These are phyloP conservation scores for Fusarium sp. DNA, from an alignment of 2,329 filamentous ascomycete genomes.

Conservation along the genomic window DNA sequence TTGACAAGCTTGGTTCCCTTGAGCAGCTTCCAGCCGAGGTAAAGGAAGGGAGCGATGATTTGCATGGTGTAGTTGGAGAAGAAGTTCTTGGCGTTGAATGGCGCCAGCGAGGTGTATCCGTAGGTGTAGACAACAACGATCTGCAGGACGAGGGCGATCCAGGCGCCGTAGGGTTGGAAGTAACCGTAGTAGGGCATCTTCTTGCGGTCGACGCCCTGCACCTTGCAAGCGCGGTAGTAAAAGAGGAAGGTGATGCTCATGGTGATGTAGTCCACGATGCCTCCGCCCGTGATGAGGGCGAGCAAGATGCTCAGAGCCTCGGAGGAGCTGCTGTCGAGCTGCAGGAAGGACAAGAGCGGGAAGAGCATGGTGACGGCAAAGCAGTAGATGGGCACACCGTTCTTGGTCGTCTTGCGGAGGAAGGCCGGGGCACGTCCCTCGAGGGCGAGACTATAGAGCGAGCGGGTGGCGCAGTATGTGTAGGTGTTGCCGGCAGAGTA, in stretches of 20 bases:
- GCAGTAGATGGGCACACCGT: conserved; percentile 66
- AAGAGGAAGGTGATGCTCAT: conserved; percentile 68
- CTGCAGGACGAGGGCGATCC: conserved; percentile 31
- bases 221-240: conserved; percentile 67
- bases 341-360: conserved; percentile 59
- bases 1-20: conserved; percentile 64
- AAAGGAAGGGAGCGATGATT: conserved; percentile 60
- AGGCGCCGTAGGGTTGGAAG: conserved; percentile 35
- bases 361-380: conserved; percentile 62
- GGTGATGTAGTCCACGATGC: conserved; percentile 63
- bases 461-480: conserved; percentile 61
- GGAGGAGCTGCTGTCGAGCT: conserved; percentile 54
- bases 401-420: conserved; percentile 64
- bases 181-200: conserved; percentile 64
- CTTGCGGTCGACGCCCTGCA: conserved; percentile 57
- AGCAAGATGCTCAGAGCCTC: conserved; percentile 59
- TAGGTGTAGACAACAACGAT: conserved; percentile 55
- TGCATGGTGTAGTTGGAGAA: conserved; percentile 64
- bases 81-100: conserved; percentile 59
- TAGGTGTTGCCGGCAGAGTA: conserved; percentile 54
- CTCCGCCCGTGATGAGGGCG: conserved; percentile 60
- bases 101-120: conserved; percentile 64
- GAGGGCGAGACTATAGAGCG: conserved; percentile 66
- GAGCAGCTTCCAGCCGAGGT: conserved; percentile 67
- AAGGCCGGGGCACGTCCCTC: conserved; percentile 64